A percentile compares a stretch with the other conserved stretches of the same genome.
phyloP scores from a whole-genome alignment of 257 asterid species.

The Solanum paucissectum region DNA sequence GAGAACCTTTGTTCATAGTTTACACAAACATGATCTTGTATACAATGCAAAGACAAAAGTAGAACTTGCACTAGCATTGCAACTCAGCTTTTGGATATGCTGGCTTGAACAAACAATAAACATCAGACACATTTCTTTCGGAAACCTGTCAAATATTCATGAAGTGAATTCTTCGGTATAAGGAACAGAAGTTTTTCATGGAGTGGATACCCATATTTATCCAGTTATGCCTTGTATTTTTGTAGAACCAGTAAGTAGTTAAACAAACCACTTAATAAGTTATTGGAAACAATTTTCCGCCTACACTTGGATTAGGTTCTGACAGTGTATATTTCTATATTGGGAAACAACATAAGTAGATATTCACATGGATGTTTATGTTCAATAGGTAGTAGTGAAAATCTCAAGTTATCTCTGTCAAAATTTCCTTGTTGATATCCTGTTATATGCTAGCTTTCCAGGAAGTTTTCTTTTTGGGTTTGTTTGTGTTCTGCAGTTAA shows the following conservation, averaged over 20 bases:
- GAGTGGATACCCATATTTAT: not conserved
- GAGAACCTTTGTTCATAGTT: not conserved
- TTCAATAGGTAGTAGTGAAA: not conserved
- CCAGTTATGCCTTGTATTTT: not conserved
- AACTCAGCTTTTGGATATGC: not conserved
- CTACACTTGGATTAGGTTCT: not conserved
- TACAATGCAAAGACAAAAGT: not conserved
- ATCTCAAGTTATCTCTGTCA: not conserved
- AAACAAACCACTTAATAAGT: not conserved
- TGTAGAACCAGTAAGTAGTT: not conserved
- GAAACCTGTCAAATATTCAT: not conserved
- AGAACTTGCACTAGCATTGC: not conserved
- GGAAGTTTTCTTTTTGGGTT: not conserved
- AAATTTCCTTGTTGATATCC: not conserved
- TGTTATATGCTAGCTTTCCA: not conserved
- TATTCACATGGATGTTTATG: not conserved
- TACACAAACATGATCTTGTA: not conserved
- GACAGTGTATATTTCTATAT: not conserved
- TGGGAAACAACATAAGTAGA: not conserved
- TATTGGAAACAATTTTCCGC: not conserved
- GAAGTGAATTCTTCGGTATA: not conserved
- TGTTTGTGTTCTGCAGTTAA: not conserved
- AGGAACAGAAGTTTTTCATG: not conserved
- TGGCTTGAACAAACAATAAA: not conserved
- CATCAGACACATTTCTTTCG: not conserved